Percentiles rank a stretch among this genome's conserved stretches.
These are phyloP conservation scores for Chimonanthus praecox DNA, from an alignment of 164 flowering plant species.

Conservation along the genomic window DNA sequence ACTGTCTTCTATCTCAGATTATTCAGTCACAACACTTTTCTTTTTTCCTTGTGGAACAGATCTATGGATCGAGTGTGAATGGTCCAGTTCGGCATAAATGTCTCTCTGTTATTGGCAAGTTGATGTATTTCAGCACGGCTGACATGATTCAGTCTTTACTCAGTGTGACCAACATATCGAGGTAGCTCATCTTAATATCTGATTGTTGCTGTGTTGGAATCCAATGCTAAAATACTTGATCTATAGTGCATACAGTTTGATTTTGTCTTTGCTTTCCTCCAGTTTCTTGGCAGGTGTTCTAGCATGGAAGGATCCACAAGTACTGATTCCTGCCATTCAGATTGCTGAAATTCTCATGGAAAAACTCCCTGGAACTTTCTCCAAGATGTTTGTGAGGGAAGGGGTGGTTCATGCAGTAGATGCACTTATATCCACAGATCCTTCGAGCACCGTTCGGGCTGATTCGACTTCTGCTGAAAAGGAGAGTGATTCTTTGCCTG, in stretches of 20 bases:
- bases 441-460: constrained; percentile 24
- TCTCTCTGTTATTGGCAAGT: constrained; percentile 86
- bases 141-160: constrained; percentile 83
- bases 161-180: constrained; percentile 78
- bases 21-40: neutral
- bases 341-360: constrained; percentile 97
- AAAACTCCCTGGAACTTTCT: constrained; percentile 86
- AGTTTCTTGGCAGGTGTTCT: constrained; percentile 95
- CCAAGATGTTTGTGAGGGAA: constrained; percentile 94
- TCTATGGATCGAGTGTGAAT: constrained; percentile 97
- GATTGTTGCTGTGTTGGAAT: neutral
- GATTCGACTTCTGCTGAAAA: constrained; percentile 55
- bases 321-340: constrained; percentile 87
- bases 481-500: constrained; percentile 61
- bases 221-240: neutral
- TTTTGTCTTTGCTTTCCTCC: neutral
- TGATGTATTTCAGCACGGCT: constrained; percentile 90
- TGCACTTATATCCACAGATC: constrained; percentile 43
- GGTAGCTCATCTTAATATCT: constrained; percentile 33
- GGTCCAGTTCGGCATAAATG: constrained; percentile 97
- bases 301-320: constrained; percentile 98
- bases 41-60: constrained; percentile 36
- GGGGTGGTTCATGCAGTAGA: constrained; percentile 98
- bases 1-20: neutral
- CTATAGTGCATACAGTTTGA: neutral